phyloP scores from a whole-genome alignment of 352 stramenopile species.

The Pythium vanterpoolii region DNA sequence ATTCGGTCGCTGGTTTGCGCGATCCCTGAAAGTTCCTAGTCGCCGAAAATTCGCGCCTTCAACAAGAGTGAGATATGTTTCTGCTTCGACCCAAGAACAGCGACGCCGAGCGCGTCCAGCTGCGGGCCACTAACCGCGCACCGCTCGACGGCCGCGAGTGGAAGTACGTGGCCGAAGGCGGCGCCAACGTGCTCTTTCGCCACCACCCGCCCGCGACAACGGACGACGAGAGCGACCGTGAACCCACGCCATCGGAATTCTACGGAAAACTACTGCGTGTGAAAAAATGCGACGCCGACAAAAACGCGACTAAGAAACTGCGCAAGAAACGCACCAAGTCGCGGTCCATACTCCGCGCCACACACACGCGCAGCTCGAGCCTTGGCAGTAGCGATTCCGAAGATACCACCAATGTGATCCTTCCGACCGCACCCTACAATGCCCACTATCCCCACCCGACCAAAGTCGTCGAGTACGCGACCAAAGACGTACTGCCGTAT shows the following conservation, averaged over 20 bases:
- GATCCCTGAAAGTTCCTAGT: neutral
- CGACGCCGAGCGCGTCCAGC: neutral
- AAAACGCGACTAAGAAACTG: conserved; percentile 15
- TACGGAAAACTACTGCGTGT: conserved; percentile 77
- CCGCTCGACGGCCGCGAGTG: conserved; percentile 55
- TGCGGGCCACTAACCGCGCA: neutral
- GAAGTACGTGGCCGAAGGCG: conserved; percentile 86
- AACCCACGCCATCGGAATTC: conserved; percentile 31
- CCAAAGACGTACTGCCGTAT: conserved; percentile 69
- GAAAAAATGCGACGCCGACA: conserved; percentile 71
- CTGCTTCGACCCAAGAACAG: conserved; percentile 3
- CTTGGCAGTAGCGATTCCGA: conserved; percentile 11
- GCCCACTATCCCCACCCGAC: conserved; percentile 65
- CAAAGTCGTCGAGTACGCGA: conserved; percentile 73
- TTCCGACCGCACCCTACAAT: conserved; percentile 13
- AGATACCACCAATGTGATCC: conserved; percentile 14
- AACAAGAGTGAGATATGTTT: conserved; percentile 1
- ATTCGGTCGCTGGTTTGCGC: neutral
- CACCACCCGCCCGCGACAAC: conserved; percentile 43
- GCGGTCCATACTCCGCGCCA: neutral
- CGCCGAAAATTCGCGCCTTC: neutral
- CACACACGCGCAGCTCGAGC: conserved; percentile 8
- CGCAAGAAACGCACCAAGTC: conserved; percentile 22
- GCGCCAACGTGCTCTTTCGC: conserved; percentile 83
- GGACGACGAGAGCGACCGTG: neutral